Evolutionary conservation across 2,329 filamentous ascomycete genomes (phyloP), one percentile per base, ranked within the genome.

Genomic region (Cercospora zeae-maydis): DNA sequence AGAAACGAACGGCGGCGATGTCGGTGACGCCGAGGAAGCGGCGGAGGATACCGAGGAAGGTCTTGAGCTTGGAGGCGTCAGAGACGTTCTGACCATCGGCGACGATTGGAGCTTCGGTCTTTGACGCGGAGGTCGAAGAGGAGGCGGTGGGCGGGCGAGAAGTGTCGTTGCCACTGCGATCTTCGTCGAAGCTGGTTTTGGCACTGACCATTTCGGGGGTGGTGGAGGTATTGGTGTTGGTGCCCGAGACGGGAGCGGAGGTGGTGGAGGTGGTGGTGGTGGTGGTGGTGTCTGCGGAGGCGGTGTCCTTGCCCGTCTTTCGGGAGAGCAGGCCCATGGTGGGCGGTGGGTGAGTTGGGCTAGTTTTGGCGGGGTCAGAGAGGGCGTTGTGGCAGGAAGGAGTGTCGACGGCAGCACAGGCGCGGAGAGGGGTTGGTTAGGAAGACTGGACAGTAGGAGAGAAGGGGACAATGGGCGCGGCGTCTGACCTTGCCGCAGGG

Each of bases 21-120:
- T 99, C 95, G 69, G 93, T 84, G 62, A 99, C 95, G 70, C 95
- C 95, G 72, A 98, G 92, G 78, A 98, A 98, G 76, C 93, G 96
- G 78, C 89, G 88, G 74, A 98, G 79, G 70, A 97, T 96, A 59
- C 88, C 86, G 65, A 97, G 78, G 74, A 98, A 96, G 1, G 91
- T 96, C 78, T 87, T 90, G 73, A 98, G 81, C 82, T 96, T 96
- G 69, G 90, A 93, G 69, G 86, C 87, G 63, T 98, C 93, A 79
- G 91, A 92, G 68, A 83, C 82, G 14, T 80, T 77, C 76, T 87
- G 71, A 55, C 73, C 73, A 59, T 75, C 73, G 27, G 61, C 59
- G 14, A 56, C 58, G 13, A 54, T 45, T n/a, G 66, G 55, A 16
- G 16, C 62, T 34, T 53, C 55, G 11, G 56, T 36, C 37, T 42